These are phyloP conservation scores for Podospora anserina DNA, from an alignment of 495 filamentous ascomycete species.

Conservation along the genomic window DNA sequence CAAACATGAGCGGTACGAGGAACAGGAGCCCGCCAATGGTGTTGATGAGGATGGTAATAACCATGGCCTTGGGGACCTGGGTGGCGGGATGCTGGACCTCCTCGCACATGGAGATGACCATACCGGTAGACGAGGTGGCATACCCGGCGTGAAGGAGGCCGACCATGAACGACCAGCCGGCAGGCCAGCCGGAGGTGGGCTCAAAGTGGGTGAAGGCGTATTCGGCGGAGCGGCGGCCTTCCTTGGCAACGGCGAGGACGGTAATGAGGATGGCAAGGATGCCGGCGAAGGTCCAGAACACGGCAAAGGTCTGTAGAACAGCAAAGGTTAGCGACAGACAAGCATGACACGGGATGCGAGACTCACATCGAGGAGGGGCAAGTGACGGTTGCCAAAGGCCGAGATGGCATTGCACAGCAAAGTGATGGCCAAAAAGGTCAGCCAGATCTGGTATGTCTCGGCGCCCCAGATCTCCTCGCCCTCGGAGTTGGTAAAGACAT, in stretches of 20 bases:
- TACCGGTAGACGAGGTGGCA: slow-evolving; percentile 52
- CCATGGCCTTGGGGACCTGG: slow-evolving; percentile 53
- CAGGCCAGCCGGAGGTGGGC: slow-evolving; percentile 46
- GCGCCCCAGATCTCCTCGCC: slow-evolving; percentile 41
- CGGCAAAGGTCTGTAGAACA: slow-evolving; percentile 44
- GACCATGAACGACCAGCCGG: slow-evolving; percentile 49
- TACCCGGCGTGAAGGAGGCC: slow-evolving; percentile 50
- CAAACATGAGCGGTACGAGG: slow-evolving; percentile 49
- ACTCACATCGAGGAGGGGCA: slow-evolving; percentile 56
- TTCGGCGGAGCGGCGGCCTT: slow-evolving; percentile 39
- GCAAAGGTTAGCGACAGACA: not conserved
- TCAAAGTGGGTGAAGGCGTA: slow-evolving; percentile 48
- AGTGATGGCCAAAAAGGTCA: slow-evolving; percentile 58
- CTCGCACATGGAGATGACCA: slow-evolving; percentile 54
- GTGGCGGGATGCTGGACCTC: slow-evolving; percentile 47
- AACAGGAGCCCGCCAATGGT: slow-evolving; percentile 48
- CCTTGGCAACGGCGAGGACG: slow-evolving; percentile 44
- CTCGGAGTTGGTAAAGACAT: slow-evolving; percentile 46
- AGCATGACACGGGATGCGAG: not conserved
- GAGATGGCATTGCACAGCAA: slow-evolving; percentile 55
- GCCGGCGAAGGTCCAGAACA: slow-evolving; percentile 51
- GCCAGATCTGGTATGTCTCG: slow-evolving; percentile 55
- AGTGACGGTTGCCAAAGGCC: slow-evolving; percentile 52
- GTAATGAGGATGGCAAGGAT: slow-evolving; percentile 45
- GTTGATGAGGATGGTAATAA: slow-evolving; percentile 49